Percentiles rank a stretch among this genome's conserved stretches.
These are phyloP conservation scores for Russula sp. DNA, from an alignment of 768 basidiomycete species.

Conservation along the genomic window DNA sequence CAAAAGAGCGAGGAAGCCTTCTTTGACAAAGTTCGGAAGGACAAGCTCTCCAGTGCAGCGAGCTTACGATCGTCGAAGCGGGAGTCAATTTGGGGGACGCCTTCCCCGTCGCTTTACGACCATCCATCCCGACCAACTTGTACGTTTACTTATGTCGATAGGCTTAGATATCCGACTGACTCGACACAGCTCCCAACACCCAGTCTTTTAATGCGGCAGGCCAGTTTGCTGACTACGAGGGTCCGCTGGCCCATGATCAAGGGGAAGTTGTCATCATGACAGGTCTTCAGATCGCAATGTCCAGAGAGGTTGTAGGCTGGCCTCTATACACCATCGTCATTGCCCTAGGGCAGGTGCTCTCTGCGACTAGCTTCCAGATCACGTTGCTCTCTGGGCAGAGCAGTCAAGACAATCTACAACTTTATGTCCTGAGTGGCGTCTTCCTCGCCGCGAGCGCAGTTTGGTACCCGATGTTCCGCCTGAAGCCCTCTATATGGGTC, in stretches of 20 bases:
- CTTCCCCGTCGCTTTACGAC: constrained; percentile 44
- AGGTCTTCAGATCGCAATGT: constrained; percentile 74
- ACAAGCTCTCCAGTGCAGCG: constrained; percentile 77
- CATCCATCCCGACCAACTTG: constrained; percentile 66
- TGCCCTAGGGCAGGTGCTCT: constrained; percentile 82
- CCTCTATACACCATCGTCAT: constrained; percentile 89
- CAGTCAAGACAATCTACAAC: constrained; percentile 69
- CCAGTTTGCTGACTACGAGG: constrained; percentile 40
- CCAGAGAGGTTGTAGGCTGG: constrained; percentile 77
- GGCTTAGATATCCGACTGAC: constrained; percentile 22
- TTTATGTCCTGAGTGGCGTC: constrained; percentile 86
- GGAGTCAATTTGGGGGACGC: constrained; percentile 77
- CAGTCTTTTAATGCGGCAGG: constrained; percentile 41
- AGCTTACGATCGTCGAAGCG: constrained; percentile 72
- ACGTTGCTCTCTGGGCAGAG: constrained; percentile 84
- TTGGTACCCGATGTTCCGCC: constrained; percentile 87
- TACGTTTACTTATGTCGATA: constrained; percentile 34
- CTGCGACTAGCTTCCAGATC: constrained; percentile 92
- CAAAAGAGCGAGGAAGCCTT: constrained; percentile 89
- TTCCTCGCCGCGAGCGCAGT: constrained; percentile 80
- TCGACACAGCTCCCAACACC: constrained; percentile 34
- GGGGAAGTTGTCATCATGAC: constrained; percentile 73
- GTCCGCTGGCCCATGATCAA: constrained; percentile 33
- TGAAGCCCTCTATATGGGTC: constrained; percentile 83
- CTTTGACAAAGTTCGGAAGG: constrained; percentile 84